These are phyloP conservation scores for Colletotrichum zoysiae DNA, from an alignment of 2,329 filamentous ascomycete genomes.

Conservation along the genomic window DNA sequence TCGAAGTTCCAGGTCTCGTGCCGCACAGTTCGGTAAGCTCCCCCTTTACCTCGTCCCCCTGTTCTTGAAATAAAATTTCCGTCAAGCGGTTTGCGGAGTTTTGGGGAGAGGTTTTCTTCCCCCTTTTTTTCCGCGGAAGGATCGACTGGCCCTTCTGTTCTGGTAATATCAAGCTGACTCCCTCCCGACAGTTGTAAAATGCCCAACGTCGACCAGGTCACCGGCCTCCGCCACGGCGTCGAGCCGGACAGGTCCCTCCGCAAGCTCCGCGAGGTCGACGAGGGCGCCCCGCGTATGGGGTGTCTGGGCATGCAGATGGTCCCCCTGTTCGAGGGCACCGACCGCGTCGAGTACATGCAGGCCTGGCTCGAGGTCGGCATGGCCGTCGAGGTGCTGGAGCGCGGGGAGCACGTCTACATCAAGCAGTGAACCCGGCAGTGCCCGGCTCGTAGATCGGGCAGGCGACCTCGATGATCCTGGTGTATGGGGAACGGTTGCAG, in stretches of 20 bases:
- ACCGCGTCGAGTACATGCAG: constrained; percentile 48
- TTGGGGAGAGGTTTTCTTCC: too few species aligned
- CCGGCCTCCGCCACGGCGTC: constrained; percentile 65
- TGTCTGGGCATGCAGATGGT: constrained; percentile 77
- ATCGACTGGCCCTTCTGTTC: background rate
- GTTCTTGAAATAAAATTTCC: background rate
- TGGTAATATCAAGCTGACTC: background rate
- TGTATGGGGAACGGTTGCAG: background rate
- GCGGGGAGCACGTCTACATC: constrained; percentile 60
- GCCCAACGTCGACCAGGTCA: constrained; percentile 76
- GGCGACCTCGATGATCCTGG: background rate
- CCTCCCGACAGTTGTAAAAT: constrained; percentile 69
- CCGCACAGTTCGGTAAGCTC: constrained; percentile 70
- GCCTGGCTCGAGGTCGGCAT: constrained; percentile 68
- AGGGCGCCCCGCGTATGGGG: constrained; percentile 66
- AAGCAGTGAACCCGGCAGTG: constrained; percentile 46
- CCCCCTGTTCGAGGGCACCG: constrained; percentile 60
- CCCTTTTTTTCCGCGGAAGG: background rate
- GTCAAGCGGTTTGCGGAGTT: background rate
- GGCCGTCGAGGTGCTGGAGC: constrained; percentile 62
- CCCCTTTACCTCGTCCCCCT: background rate
- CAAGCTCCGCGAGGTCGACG: constrained; percentile 70
- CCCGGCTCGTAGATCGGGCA: too few species aligned
- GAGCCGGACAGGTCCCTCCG: constrained; percentile 72
- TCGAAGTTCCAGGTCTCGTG: constrained; percentile 68